Evolutionary conservation across 345 rosid species (phyloP).

Genomic region (Salix viminalis): DNA sequence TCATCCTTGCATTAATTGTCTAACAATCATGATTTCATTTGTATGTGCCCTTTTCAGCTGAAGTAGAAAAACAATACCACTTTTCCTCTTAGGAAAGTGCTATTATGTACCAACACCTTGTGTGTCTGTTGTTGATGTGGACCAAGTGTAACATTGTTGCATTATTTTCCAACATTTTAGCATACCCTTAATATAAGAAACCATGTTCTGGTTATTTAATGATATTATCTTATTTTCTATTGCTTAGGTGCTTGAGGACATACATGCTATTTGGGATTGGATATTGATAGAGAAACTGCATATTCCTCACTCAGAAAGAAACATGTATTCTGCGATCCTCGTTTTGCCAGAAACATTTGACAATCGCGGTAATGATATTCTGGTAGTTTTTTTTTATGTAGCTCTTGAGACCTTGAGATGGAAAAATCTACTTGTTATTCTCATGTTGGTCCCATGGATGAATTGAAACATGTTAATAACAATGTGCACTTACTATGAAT

Average conservation of each 20-base stretch:
- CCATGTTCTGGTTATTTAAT: neutral
- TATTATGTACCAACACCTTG: neutral
- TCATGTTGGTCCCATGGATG: neutral
- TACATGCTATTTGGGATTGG: slow-evolving; percentile 86
- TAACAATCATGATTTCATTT: neutral
- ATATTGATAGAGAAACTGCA: slow-evolving; percentile 62
- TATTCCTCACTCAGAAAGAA: slow-evolving; percentile 61
- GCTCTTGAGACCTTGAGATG: neutral
- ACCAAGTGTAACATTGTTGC: neutral
- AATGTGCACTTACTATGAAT: neutral
- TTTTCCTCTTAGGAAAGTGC: neutral
- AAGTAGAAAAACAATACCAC: neutral
- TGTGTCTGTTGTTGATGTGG: neutral
- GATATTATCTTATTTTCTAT: neutral
- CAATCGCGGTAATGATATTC: slow-evolving; percentile 55
- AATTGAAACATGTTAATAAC: neutral
- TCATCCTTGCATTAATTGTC: slow-evolving; percentile 6
- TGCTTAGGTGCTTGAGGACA: slow-evolving; percentile 75
- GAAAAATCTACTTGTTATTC: neutral
- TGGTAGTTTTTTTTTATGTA: neutral
- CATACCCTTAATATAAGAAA: neutral
- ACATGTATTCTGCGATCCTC: slow-evolving; percentile 66
- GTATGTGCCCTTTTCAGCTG: neutral
- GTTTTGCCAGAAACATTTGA: slow-evolving; percentile 86
- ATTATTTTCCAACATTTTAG: neutral